Evolutionary conservation across 306 rosid genomes (phyloP).

Genomic region (Dryas alaskensis): DNA sequence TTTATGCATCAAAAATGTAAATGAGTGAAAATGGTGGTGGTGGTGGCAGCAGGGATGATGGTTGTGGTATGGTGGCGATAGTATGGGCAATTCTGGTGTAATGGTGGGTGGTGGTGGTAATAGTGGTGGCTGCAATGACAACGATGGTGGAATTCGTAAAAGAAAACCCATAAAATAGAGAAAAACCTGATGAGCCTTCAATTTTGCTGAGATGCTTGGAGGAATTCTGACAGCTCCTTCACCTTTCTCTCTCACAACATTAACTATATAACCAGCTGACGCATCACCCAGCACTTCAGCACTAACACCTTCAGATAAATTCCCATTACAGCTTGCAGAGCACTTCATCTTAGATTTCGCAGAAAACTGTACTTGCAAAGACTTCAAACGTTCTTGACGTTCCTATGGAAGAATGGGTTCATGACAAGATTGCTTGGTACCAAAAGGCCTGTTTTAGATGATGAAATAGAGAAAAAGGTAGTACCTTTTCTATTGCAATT

Average conservation of each 20-base stretch:
- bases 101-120: too few species aligned
- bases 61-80: too few species aligned
- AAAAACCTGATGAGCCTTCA: slow-evolving; percentile 88
- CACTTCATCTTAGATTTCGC: slow-evolving; percentile 54
- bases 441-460: slow-evolving; percentile 7
- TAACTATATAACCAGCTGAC: slow-evolving; percentile 74
- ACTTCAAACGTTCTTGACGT: slow-evolving; percentile 90
- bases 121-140: too few species aligned
- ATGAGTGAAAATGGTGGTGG: too few species aligned
- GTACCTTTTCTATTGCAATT: slow-evolving; percentile 94
- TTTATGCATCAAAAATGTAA: too few species aligned
- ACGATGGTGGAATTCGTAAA: neutral
- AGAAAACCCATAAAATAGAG: neutral
- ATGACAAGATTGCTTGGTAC: slow-evolving; percentile 9
- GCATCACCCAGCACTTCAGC: slow-evolving; percentile 81
- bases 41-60: too few species aligned
- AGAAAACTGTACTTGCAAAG: slow-evolving; percentile 77
- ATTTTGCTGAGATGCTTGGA: slow-evolving; percentile 83
- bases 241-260: slow-evolving; percentile 93
- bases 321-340: slow-evolving; percentile 56
- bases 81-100: too few species aligned
- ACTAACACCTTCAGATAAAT: slow-evolving; percentile 69
- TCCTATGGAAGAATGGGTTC: slow-evolving; percentile 49
- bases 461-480: slow-evolving; percentile 16
- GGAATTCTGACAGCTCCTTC: slow-evolving; percentile 90